Evolutionary conservation across 164 flowering plant species (phyloP).

Genomic region (Kalanchoe fedtschenkoi): DNA sequence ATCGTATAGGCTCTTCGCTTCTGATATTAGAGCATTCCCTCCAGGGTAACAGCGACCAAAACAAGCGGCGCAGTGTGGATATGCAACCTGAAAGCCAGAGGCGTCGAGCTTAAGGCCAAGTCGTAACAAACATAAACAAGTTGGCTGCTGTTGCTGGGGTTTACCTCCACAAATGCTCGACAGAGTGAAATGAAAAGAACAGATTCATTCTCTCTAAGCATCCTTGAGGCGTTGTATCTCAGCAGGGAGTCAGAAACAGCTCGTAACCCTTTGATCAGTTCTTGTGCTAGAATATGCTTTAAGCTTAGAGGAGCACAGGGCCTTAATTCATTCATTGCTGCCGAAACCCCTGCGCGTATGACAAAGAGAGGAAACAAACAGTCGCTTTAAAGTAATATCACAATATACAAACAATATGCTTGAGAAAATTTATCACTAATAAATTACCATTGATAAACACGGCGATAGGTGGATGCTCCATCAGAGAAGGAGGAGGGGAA

Average conservation of each 20-base stretch:
- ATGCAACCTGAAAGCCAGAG: constrained; percentile 67
- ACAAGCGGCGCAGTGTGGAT: constrained; percentile 75
- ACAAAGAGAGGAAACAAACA: constrained; percentile 7
- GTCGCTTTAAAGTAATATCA: too few relatives aligned
- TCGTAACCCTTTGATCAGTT: constrained; percentile 66
- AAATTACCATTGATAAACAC: constrained; percentile 81
- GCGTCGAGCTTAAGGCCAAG: background rate
- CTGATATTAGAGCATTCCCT: constrained; percentile 54
- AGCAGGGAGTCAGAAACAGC: constrained; percentile 72
- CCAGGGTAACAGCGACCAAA: constrained; percentile 93
- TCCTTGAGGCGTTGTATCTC: constrained; percentile 66
- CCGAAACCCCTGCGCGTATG: constrained; percentile 63
- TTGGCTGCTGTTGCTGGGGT: background rate
- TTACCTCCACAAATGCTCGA: constrained; percentile 84
- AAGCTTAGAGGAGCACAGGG: constrained; percentile 95
- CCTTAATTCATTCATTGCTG: constrained; percentile 93
- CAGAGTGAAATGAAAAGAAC: constrained; percentile 79
- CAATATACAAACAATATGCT: background rate
- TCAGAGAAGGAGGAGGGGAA: constrained; percentile 78
- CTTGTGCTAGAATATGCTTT: constrained; percentile 70
- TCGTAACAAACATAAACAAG: background rate
- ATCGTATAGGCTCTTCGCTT: constrained; percentile 56
- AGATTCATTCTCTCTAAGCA: constrained; percentile 77
- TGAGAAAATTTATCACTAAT: background rate
- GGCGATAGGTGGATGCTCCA: constrained; percentile 99